Percentiles rank a stretch among this genome's conserved stretches.
phyloP scores from a whole-genome alignment of 371 early-diverging fungal genomes.

The Sporodiniella umbellata region DNA sequence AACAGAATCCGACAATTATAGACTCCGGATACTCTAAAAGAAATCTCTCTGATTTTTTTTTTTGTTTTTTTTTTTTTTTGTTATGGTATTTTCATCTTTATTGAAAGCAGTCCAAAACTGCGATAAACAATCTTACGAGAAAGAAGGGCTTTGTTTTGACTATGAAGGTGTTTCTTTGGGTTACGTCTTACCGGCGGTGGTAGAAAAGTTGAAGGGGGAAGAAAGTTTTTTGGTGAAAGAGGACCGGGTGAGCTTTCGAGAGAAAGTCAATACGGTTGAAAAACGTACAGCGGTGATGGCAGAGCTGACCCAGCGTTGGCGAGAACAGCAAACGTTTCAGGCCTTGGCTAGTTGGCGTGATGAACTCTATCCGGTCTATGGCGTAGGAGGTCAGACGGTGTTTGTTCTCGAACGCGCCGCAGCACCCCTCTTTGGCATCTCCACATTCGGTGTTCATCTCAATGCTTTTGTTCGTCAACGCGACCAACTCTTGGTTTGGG shows the following conservation, averaged over 20 bases:
- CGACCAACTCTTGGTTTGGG: conserved; percentile 75
- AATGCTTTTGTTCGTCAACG: conserved; percentile 62
- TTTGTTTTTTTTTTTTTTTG: neutral
- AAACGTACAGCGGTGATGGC: conserved; percentile 35
- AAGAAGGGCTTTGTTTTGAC: neutral
- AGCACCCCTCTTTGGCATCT: conserved; percentile 72
- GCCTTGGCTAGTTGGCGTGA: conserved; percentile 42
- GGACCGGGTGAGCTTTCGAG: conserved; percentile 18
- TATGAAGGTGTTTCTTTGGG: conserved; percentile 34
- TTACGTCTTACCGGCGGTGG: conserved; percentile 28
- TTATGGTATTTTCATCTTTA: conserved; percentile 1
- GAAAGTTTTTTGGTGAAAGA: conserved; percentile 28
- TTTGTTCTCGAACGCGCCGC: conserved; percentile 83
- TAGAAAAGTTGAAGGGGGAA: conserved; percentile 26
- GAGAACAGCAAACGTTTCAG: conserved; percentile 22
- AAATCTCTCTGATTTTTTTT: no score
- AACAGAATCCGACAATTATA: no score
- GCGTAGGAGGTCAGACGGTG: conserved; percentile 48
- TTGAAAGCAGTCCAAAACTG: conserved; percentile 35
- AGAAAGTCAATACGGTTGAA: conserved; percentile 29
- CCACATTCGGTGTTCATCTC: conserved; percentile 79
- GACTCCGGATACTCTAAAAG: no score
- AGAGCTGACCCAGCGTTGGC: conserved; percentile 40
- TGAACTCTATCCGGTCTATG: conserved; percentile 83
- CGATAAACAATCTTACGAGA: conserved; percentile 42